Conservation (phyloP, 345 rosid species). For the Rhodomyrtus tomentosa region DNA sequence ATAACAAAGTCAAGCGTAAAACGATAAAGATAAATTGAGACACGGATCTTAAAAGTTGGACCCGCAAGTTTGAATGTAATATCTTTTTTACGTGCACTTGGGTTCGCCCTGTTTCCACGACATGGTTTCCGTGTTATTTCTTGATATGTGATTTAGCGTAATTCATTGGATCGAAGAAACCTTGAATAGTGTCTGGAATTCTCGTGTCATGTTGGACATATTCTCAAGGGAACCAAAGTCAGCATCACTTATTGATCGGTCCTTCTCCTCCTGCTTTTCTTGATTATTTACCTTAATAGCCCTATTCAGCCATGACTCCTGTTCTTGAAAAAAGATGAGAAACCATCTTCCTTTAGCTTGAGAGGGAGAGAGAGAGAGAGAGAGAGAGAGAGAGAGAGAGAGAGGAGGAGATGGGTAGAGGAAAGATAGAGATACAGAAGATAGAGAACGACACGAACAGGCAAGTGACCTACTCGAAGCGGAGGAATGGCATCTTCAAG, state of each 20-base stretch:
- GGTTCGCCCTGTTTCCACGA: not conserved
- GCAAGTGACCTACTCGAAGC: conserved; percentile 57
- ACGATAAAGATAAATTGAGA: no score
- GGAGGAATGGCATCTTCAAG: conserved; percentile 50
- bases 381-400: not conserved
- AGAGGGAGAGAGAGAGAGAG: not conserved
- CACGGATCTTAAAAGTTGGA: no score
- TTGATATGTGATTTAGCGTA: not conserved
- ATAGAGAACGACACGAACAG: conserved; percentile 53
- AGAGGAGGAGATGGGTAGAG: conserved; percentile 33
- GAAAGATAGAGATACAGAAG: conserved; percentile 52
- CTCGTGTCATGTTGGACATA: not conserved
- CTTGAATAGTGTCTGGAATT: not conserved
- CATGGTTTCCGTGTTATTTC: not conserved
- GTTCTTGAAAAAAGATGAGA: not conserved
- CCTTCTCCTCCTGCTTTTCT: not conserved
- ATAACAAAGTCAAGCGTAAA: no score
- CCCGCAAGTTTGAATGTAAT: not conserved
- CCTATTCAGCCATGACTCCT: not conserved
- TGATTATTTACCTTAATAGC: not conserved
- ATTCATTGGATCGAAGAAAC: not conserved
- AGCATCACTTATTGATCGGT: not conserved
- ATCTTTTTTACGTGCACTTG: not conserved
- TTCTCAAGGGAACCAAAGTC: not conserved
- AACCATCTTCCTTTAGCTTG: not conserved